Conservation (phyloP, 2,329 filamentous ascomycete genomes). For the Clonostachys rhizophaga region DNA sequence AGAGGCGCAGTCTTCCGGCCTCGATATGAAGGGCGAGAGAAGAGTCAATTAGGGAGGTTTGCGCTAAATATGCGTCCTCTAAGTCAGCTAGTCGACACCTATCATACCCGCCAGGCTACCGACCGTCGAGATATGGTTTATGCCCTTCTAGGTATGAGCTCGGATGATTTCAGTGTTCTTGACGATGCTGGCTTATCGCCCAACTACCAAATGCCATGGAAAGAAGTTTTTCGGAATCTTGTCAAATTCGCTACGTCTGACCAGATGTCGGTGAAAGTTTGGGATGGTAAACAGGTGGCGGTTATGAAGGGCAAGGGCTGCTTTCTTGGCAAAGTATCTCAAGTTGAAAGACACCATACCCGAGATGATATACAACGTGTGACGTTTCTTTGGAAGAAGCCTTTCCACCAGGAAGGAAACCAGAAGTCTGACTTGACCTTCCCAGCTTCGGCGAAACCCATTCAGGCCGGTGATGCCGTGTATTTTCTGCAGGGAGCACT, state of each 20-base stretch:
- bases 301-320: neutral
- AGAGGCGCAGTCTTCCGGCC: neutral
- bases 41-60: neutral
- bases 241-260: neutral
- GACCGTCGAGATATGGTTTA: neutral
- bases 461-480: neutral
- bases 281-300: neutral
- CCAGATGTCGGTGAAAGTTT: neutral
- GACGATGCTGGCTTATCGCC: neutral
- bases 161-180: neutral
- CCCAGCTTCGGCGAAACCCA: neutral
- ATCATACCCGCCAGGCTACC: neutral
- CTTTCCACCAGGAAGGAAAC: neutral
- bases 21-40: neutral
- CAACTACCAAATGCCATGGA: neutral
- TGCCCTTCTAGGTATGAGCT: neutral
- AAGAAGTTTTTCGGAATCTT: neutral
- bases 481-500: neutral
- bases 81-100: constrained; percentile 1
- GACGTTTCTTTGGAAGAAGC: neutral
- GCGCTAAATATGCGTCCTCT: neutral
- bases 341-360: neutral
- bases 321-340: neutral
- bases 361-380: neutral
- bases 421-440: neutral